Conservation (phyloP, 345 rosid species). For the Eucalyptus coolabah region DNA sequence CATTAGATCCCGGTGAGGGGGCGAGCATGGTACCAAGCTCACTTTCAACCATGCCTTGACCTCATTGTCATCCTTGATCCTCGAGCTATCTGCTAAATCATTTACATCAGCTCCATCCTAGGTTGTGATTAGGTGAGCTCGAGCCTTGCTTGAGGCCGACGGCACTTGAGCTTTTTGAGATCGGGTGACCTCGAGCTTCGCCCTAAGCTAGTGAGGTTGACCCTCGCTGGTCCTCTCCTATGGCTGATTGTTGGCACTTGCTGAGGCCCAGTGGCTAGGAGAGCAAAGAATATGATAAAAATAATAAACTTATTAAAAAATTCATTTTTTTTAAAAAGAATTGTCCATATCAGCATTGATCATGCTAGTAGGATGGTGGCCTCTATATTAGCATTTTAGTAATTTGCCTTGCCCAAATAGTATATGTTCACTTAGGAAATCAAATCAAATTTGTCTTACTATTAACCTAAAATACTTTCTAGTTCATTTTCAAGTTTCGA, state of each 20-base stretch:
- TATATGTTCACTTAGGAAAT: too few species aligned
- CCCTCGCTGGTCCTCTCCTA: too few species aligned
- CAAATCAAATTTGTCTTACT: too few species aligned
- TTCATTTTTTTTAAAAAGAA: too few species aligned
- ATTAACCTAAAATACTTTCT: too few species aligned
- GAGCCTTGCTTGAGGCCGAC: background rate
- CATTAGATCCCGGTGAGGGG: background rate
- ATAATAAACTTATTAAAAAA: rapidly evolving
- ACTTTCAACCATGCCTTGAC: background rate
- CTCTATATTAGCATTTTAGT: too few species aligned
- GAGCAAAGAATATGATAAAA: too few species aligned
- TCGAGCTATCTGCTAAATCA: too few species aligned
- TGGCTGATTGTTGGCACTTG: background rate
- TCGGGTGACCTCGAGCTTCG: rapidly evolving
- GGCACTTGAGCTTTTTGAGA: too few species aligned
- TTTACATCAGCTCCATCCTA: background rate
- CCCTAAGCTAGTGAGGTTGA: background rate
- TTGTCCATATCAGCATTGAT: background rate
- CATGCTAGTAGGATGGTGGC: background rate
- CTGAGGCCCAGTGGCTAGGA: rapidly evolving
- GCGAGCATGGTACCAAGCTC: background rate
- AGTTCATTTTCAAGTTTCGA: background rate
- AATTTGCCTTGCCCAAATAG: background rate
- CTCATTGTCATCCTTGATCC: background rate
- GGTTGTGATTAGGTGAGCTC: background rate